phyloP scores from a whole-genome alignment of 257 asterid genomes.

The Lycium ferocissimum region DNA sequence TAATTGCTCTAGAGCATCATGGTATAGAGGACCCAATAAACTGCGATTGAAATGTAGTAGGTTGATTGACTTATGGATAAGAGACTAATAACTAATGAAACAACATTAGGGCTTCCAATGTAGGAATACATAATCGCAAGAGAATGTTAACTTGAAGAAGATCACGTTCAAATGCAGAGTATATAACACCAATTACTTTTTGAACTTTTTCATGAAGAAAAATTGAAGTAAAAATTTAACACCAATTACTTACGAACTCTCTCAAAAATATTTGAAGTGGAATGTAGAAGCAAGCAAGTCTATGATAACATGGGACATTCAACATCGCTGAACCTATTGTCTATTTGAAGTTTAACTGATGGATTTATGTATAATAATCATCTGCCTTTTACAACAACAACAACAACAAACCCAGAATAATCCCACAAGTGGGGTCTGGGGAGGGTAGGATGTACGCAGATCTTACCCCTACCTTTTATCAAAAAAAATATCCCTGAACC shows the following conservation, averaged over 20 bases:
- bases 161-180: background rate
- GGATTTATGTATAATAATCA: too few species aligned
- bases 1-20: constrained; percentile 2
- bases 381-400: too few species aligned
- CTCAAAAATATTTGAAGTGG: background rate
- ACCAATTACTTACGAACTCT: background rate
- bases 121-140: background rate
- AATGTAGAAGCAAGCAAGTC: background rate
- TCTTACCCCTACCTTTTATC: too few species aligned
- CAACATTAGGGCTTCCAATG: background rate
- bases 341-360: too few species aligned
- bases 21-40: background rate
- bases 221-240: background rate
- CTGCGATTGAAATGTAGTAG: background rate
- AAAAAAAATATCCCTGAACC: background rate
- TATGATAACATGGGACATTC: background rate
- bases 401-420: too few species aligned
- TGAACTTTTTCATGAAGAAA: background rate
- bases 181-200: background rate
- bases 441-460: too few species aligned
- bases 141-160: background rate
- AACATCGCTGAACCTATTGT: background rate
- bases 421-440: too few species aligned
- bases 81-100: background rate
- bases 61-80: background rate